phyloP scores from a whole-genome alignment of 371 early-diverging fungal species.

The Apophysomyces trapeziformis region DNA sequence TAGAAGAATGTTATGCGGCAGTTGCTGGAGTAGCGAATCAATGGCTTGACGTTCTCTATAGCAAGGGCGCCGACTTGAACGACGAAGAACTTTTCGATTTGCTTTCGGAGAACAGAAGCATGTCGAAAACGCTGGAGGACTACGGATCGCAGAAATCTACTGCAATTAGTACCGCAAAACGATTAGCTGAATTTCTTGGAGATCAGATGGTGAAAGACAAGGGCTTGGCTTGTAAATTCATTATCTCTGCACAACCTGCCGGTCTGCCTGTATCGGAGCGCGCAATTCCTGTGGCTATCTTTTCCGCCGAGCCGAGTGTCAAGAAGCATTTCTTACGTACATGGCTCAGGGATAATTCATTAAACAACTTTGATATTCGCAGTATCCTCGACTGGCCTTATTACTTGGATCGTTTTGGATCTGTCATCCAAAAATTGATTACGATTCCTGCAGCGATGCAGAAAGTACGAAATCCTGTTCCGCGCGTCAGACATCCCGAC shows the following conservation, averaged over 20 bases:
- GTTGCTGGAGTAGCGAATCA: conserved; percentile 92
- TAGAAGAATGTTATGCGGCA: conserved; percentile 91
- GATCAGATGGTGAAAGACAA: conserved; percentile 98
- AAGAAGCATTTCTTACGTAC: conserved; percentile 88
- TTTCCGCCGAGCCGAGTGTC: conserved; percentile 83
- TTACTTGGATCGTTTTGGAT: conserved; percentile 96
- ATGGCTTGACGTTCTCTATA: conserved; percentile 97
- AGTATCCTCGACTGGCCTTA: conserved; percentile 99
- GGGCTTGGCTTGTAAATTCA: conserved; percentile 96
- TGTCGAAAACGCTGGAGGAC: conserved; percentile 94
- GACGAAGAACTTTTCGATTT: conserved; percentile 96
- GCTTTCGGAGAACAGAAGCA: conserved; percentile 98
- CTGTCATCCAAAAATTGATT: conserved; percentile 96
- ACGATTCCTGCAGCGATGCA: conserved; percentile 99
- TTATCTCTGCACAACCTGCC: conserved; percentile 89
- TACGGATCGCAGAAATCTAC: conserved; percentile 97
- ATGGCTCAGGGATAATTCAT: conserved; percentile 88
- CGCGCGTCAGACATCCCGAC: conserved; percentile 92
- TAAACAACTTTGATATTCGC: conserved; percentile 82
- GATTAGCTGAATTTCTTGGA: conserved; percentile 98
- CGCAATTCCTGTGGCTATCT: conserved; percentile 97
- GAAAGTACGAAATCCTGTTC: conserved; percentile 92
- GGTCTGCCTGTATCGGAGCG: conserved; percentile 95
- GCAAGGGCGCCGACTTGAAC: conserved; percentile 80
- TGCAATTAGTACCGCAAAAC: conserved; percentile 94